These are phyloP conservation scores for Hevea brasiliensis DNA, from an alignment of 345 rosid species.

Conservation along the genomic window DNA sequence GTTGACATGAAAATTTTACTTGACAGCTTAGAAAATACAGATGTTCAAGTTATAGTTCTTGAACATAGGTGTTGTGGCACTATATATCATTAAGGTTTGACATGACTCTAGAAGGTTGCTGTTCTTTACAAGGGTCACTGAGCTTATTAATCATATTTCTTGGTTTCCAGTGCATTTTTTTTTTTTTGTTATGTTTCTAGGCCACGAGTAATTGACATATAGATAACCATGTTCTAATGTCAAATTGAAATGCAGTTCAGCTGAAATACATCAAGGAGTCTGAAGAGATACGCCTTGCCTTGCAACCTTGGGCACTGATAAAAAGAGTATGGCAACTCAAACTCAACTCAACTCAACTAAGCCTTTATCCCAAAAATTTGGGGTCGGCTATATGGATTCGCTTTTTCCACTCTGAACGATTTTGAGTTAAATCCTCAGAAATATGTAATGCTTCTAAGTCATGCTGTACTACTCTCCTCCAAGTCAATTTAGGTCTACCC, in stretches of 20 bases:
- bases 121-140: background rate
- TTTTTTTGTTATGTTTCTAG: background rate
- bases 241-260: constrained; percentile 46
- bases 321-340: constrained; percentile 57
- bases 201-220: background rate
- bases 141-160: background rate
- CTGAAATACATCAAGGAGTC: constrained; percentile 68
- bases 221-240: background rate
- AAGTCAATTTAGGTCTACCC: no score
- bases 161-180: background rate
- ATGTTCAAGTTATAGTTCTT: background rate
- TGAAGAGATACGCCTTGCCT: constrained; percentile 72
- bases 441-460: no score
- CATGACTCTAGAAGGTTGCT: background rate
- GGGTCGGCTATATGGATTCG: no score
- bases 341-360: no score
- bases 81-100: background rate
- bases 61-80: background rate
- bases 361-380: no score
- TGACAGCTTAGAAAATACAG: background rate
- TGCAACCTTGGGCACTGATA: constrained; percentile 82
- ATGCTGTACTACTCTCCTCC: no score
- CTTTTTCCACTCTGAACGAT: no score
- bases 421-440: no score
- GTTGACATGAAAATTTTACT: background rate